Base-by-base conservation (phyloP, 2,329 filamentous ascomycete genomes). In the Lachnellula suecica region DNA sequence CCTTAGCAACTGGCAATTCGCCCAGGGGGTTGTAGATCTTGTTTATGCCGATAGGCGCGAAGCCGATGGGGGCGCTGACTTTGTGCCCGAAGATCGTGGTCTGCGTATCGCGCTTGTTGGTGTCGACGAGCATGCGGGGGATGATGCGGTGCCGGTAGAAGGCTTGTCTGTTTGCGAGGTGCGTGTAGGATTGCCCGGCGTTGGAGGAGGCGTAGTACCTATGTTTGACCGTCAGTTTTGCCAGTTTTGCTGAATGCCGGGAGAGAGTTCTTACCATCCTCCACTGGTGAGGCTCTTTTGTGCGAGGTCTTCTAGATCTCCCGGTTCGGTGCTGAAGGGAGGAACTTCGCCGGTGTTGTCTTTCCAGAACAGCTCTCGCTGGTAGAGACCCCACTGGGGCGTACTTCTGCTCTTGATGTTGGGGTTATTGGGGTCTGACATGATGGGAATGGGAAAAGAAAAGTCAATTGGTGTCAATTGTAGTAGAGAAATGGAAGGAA, bases 31-130 rank as follows among this genome's bases (percentile, higher is more conserved):
- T 75, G 69, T 85, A 86, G 59, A 86, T 87, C 56, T 79, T 79
- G 70, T 87, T 85, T 59, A 87, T 85, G 4, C 83, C 83, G 24
- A 86, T 78, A 0, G 83, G 82, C 0, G 83, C 79, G 61, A 87
- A 83, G n/a, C 81, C 82, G 46, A 87, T 79, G 0, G 83, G 83
- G 0, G 81, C 82, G 2, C 76, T 72, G 13, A 82, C 77, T 44
- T 74, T 73, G 65, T 85, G 79, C 13, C 82, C 79, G 65, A 85
- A 87, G 54, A 87, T 81, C 4, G 69, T 71, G 11, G 80, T 80
- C 1, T 69, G 68, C 1, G 80, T 83, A 60, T 85, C 81, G 34
- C 82, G 77, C 27, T 67, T 68, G 62, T 81, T 83, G 7, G 79
- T 85, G 66, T 86, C 81, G 38, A 84, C 75, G 1, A 87, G 76